phyloP scores from a whole-genome alignment of 2,329 filamentous ascomycete species.

The Grosmannia huntii region DNA sequence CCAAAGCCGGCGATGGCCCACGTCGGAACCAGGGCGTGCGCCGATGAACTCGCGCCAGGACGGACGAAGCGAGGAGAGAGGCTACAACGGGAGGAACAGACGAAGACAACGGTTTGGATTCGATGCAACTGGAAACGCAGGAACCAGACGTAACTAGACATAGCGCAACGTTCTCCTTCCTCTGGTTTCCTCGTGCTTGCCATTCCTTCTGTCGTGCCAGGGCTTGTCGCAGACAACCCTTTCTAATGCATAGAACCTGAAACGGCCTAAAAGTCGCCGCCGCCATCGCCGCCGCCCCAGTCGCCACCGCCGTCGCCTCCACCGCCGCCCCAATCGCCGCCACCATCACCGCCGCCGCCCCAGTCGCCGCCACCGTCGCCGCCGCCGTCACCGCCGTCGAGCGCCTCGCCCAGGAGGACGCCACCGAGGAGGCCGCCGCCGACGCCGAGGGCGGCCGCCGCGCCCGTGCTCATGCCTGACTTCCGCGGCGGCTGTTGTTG shows the following conservation, averaged over 20 bases:
- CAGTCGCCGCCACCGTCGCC: slow-evolving; percentile 27
- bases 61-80: background rate
- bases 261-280: background rate
- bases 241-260: no score
- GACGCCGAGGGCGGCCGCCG: slow-evolving; percentile 63
- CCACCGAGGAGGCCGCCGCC: slow-evolving; percentile 76
- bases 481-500: slow-evolving; percentile 26
- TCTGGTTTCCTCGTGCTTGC: no score
- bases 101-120: no score
- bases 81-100: no score
- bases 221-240: no score
- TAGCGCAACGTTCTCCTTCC: no score
- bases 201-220: no score
- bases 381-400: slow-evolving; percentile 48
- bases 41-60: slow-evolving; percentile 14
- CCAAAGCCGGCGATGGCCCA: slow-evolving; percentile 13
- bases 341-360: slow-evolving; percentile 7
- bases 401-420: slow-evolving; percentile 53
- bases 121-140: no score
- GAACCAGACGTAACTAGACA: no score
- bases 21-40: slow-evolving; percentile 28
- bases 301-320: slow-evolving; percentile 8
- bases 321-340: slow-evolving; percentile 34
- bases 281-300: slow-evolving; percentile 4
- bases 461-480: slow-evolving; percentile 49